These are phyloP conservation scores for Trichocladium antarcticum DNA, from an alignment of 495 filamentous ascomycete species.

Conservation along the genomic window DNA sequence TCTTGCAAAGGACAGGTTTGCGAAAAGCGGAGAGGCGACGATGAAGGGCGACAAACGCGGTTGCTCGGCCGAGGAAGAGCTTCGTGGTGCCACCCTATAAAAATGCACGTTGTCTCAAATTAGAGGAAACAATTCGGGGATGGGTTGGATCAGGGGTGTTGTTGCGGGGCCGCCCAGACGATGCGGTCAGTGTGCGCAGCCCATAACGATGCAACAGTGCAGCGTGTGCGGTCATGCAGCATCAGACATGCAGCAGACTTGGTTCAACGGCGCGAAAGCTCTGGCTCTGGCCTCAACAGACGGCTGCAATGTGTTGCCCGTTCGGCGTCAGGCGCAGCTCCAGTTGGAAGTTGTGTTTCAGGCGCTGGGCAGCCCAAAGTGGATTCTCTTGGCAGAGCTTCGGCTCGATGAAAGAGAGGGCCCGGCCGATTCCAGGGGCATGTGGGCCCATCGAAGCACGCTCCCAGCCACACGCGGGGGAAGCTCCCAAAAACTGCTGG, in stretches of 20 bases:
- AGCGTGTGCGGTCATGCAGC: slow-evolving; percentile 7
- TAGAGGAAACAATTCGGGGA: slow-evolving; percentile 19
- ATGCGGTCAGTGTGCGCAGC: background rate
- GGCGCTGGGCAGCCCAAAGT: background rate
- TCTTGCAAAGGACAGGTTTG: slow-evolving; percentile 1
- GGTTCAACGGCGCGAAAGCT: background rate
- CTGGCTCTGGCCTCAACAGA: background rate
- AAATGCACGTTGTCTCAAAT: slow-evolving; percentile 23
- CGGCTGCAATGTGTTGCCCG: background rate
- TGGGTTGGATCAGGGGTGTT: slow-evolving; percentile 13
- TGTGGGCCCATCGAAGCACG: too few species aligned
- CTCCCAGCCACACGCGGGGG: too few species aligned
- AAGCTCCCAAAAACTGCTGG: too few species aligned
- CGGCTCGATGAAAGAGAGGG: too few species aligned
- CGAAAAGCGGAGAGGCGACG: background rate
- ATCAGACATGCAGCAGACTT: background rate
- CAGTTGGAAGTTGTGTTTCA: slow-evolving; percentile 6
- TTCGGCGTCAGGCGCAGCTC: background rate
- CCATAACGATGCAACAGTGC: background rate
- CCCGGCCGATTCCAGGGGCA: too few species aligned
- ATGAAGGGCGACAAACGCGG: slow-evolving; percentile 2
- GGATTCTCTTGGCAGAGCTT: background rate
- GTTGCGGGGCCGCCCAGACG: slow-evolving; percentile 10
- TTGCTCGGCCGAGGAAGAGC: background rate
- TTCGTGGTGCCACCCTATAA: slow-evolving; percentile 20